Evolutionary conservation across 352 stramenopile genomes (phyloP).

Genomic region (Plasmopara viticola): DNA sequence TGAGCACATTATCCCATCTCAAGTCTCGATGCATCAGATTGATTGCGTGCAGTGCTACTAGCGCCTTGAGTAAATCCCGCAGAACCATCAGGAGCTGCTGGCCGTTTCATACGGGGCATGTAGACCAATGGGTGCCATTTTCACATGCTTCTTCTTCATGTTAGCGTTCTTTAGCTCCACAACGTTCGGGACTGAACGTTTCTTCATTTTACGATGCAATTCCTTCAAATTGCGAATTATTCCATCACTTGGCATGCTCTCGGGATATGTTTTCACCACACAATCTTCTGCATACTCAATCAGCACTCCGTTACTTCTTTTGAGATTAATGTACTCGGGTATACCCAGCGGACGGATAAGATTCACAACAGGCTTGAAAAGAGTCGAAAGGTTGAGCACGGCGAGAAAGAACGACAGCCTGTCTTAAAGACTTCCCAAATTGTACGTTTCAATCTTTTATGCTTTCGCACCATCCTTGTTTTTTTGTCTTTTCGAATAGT

Average conservation of each 20-base stretch:
- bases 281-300: slow-evolving; percentile 1
- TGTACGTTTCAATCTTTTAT: slow-evolving; percentile 20
- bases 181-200: neutral
- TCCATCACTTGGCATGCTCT: neutral
- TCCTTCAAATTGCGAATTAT: neutral
- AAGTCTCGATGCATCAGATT: slow-evolving; percentile 1
- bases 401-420: slow-evolving; percentile 22
- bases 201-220: neutral
- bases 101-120: no score
- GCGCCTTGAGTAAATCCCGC: no score
- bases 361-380: slow-evolving; percentile 2
- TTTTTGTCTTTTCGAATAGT: slow-evolving; percentile 17
- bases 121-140: neutral
- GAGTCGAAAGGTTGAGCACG: slow-evolving; percentile 25
- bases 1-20: slow-evolving; percentile 13
- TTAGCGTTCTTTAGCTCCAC: neutral
- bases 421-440: slow-evolving; percentile 13
- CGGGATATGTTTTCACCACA: neutral
- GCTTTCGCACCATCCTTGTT: slow-evolving; percentile 16
- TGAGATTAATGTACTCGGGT: slow-evolving; percentile 6
- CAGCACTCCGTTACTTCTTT: slow-evolving; percentile 8
- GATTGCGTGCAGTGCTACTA: neutral
- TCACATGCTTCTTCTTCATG: neutral
- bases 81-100: no score
- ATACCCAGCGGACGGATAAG: neutral